Percentiles rank a stretch among this genome's conserved stretches.
phyloP scores from a whole-genome alignment of 2,329 filamentous ascomycete genomes.

The Fusarium phyllophilum region DNA sequence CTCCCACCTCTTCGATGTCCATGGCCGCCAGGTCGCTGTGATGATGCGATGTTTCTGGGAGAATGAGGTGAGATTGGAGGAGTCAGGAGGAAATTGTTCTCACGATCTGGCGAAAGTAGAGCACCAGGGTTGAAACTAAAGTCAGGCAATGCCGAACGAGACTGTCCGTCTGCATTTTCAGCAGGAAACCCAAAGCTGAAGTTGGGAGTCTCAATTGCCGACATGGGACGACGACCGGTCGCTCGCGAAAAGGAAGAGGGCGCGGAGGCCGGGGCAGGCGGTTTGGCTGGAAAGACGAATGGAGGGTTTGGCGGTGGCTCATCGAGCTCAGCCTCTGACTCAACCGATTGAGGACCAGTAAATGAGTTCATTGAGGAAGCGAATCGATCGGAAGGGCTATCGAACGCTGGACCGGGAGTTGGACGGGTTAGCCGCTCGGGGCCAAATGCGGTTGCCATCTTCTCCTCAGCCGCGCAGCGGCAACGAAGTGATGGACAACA shows the following conservation, averaged over 20 bases:
- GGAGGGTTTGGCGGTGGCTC: constrained; percentile 68
- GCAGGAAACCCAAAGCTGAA: constrained; percentile 45
- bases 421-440: constrained; percentile 50
- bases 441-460: constrained; percentile 55
- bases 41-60: constrained; percentile 61
- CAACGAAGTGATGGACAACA: constrained; percentile 57
- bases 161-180: constrained; percentile 43
- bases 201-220: constrained; percentile 60
- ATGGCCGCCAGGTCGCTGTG: constrained; percentile 70
- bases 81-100: constrained; percentile 55
- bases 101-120: constrained; percentile 55
- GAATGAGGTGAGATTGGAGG: constrained; percentile 67
- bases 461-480: constrained; percentile 60
- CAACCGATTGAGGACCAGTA: constrained; percentile 28
- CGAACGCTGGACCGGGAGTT: constrained; percentile 41
- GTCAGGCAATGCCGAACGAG: constrained; percentile 57
- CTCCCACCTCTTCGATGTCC: constrained; percentile 84
- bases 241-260: constrained; percentile 60
- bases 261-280: constrained; percentile 57
- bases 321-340: constrained; percentile 17
- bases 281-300: constrained; percentile 69
- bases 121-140: constrained; percentile 68
- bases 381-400: constrained; percentile 41
- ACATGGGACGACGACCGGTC: constrained; percentile 62
- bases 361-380: constrained; percentile 33